These are phyloP conservation scores for Chaetomium tenue DNA, from an alignment of 495 filamentous ascomycete species.

Conservation along the genomic window DNA sequence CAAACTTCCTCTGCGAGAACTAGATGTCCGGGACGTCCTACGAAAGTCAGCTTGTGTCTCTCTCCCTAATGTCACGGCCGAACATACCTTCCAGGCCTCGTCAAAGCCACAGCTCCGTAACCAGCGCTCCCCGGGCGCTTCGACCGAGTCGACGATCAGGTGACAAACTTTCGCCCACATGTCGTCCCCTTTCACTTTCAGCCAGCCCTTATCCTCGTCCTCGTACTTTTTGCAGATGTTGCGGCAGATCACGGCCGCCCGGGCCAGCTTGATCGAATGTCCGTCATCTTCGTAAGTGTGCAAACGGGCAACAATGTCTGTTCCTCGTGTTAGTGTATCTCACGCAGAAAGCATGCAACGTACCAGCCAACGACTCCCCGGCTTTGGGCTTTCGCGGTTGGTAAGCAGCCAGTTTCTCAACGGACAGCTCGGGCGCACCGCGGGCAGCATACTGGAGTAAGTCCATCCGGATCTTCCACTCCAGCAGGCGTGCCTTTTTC, in stretches of 20 bases:
- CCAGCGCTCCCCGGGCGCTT: slow-evolving; percentile 50
- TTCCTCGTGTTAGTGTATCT: slow-evolving; percentile 3
- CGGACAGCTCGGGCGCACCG: slow-evolving; percentile 50
- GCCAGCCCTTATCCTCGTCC: slow-evolving; percentile 44
- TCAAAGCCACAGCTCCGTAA: slow-evolving; percentile 57
- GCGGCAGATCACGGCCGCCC: slow-evolving; percentile 57
- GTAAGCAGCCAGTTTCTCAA: slow-evolving; percentile 58
- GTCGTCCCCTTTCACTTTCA: slow-evolving; percentile 57
- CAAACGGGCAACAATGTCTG: slow-evolving; percentile 56
- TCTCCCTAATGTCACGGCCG: background rate
- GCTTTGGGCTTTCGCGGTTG: slow-evolving; percentile 33
- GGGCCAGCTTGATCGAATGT: slow-evolving; percentile 68
- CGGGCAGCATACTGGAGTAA: slow-evolving; percentile 66
- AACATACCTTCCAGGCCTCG: slow-evolving; percentile 53
- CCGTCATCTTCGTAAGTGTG: slow-evolving; percentile 67
- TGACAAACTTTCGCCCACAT: slow-evolving; percentile 72
- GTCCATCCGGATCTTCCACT: slow-evolving; percentile 73
- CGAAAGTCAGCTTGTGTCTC: background rate
- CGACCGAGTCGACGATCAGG: slow-evolving; percentile 58
- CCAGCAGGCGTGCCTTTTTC: slow-evolving; percentile 62
- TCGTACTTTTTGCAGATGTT: slow-evolving; percentile 34
- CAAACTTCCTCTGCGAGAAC: background rate
- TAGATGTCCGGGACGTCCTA: slow-evolving; percentile 22
- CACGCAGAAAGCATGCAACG: background rate
- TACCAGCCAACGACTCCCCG: slow-evolving; percentile 1